Percentiles rank a stretch among this genome's conserved stretches.
Evolutionary conservation across 176 grass and related monocot genomes (phyloP).

Genomic region (Carex cristatella): DNA sequence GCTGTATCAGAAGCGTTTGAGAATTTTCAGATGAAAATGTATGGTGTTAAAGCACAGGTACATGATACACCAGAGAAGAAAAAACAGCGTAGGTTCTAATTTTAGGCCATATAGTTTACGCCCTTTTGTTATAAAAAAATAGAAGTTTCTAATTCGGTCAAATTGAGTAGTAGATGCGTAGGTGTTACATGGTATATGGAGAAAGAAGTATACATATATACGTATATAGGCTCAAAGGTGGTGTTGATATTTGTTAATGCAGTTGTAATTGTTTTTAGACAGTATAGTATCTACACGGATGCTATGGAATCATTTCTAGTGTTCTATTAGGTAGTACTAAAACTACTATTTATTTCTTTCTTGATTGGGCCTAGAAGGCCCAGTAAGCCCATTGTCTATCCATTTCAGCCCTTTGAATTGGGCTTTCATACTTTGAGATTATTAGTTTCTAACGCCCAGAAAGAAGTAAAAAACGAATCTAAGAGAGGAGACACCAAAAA

Average conservation of each 20-base stretch:
- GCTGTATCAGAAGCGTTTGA: slow-evolving; percentile 81
- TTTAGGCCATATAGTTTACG: not conserved
- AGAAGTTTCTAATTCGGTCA: not conserved
- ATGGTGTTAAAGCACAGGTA: slow-evolving; percentile 80
- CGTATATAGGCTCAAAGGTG: slow-evolving; percentile 8
- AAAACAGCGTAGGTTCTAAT: slow-evolving; percentile 28
- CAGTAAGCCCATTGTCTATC: not conserved
- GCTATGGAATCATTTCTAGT: too few relatives aligned
- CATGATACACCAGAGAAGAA: slow-evolving; percentile 86
- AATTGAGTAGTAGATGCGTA: not conserved
- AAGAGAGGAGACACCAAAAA: not conserved
- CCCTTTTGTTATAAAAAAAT: not conserved
- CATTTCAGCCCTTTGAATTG: not conserved
- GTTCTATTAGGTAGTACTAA: too few relatives aligned
- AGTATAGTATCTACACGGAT: too few relatives aligned
- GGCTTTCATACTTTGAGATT: not conserved
- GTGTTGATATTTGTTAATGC: not conserved
- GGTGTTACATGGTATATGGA: slow-evolving; percentile 9
- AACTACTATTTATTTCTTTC: too few relatives aligned
- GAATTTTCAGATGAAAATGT: slow-evolving; percentile 72
- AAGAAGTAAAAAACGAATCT: not conserved
- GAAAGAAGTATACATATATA: slow-evolving; percentile 12
- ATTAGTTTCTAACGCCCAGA: not conserved
- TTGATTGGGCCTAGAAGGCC: not conserved
- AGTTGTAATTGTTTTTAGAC: not conserved